These are phyloP conservation scores for Saccharomyces uvarum DNA, from an alignment of 1,139 yeast species.

Conservation along the genomic window DNA sequence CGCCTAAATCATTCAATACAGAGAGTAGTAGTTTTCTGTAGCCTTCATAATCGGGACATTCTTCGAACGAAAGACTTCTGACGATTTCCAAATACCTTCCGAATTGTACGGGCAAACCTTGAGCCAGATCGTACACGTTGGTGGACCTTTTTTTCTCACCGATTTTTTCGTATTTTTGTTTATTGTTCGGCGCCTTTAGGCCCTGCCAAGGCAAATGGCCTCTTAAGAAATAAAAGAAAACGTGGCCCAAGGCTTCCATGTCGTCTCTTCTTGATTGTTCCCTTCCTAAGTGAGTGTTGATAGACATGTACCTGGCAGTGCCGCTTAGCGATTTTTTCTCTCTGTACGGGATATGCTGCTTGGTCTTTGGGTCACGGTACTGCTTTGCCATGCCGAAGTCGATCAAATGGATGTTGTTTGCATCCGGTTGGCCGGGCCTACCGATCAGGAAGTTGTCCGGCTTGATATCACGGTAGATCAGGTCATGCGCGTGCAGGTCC, in stretches of 20 bases:
- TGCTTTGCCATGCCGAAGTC: slow-evolving; percentile 96
- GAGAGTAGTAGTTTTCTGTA: slow-evolving; percentile 58
- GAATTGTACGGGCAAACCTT: slow-evolving; percentile 67
- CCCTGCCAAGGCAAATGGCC: slow-evolving; percentile 99
- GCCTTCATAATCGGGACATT: slow-evolving; percentile 69
- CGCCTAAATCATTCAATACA: slow-evolving; percentile 51
- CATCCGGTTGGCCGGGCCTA: slow-evolving; percentile 57
- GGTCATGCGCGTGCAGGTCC: slow-evolving; percentile 58
- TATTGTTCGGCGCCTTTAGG: slow-evolving; percentile 77
- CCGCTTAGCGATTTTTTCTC: slow-evolving; percentile 95
- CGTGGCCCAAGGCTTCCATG: slow-evolving; percentile 91
- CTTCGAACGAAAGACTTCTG: slow-evolving; percentile 65
- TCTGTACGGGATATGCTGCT: slow-evolving; percentile 90
- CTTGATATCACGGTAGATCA: slow-evolving; percentile 70
- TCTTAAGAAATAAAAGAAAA: slow-evolving; percentile 85
- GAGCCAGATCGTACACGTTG: slow-evolving; percentile 57
- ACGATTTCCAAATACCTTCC: slow-evolving; percentile 69
- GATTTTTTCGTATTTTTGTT: slow-evolving; percentile 73
- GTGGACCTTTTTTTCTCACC: slow-evolving; percentile 73
- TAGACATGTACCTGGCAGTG: slow-evolving; percentile 92
- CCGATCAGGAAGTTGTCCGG: slow-evolving; percentile 98
- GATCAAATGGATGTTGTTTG: slow-evolving; percentile 82
- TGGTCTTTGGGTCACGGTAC: slow-evolving; percentile 91
- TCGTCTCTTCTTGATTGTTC: slow-evolving; percentile 97
- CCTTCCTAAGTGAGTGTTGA: slow-evolving; percentile 92